Evolutionary conservation across 495 filamentous ascomycete genomes (phyloP), one percentile per base, ranked within the genome.

Genomic region (Penicillium odoratum): DNA sequence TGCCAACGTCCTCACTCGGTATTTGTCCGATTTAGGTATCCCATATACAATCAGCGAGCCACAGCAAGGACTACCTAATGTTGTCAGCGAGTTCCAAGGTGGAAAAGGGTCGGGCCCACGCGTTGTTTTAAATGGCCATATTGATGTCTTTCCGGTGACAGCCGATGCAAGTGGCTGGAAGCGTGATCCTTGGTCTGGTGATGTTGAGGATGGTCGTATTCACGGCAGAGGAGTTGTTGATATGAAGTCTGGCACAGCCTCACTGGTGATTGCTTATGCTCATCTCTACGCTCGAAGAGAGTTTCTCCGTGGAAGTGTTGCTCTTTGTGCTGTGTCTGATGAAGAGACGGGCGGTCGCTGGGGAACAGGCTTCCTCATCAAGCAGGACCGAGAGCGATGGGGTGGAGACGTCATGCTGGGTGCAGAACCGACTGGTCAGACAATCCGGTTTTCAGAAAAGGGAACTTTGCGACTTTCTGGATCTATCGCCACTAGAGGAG

Each of bases 381-480:
- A 38, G 26, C 7, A 56, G 18, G 53, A 56, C 16, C 42, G 31
- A 7, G 9, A 9, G 29, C 29, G 53, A 38, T 56, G 53, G 53
- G 53, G 45, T 31, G 55, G 47, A 30, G 55, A 57, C 51, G 55
- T 57, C 33, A 57, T 51, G 47, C 34, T 57, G 11, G 48, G 53
- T 33, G 45, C 53, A 8, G 53, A 56, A 30, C 53, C 53, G 15
- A 25, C 44, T 47, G 53, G 53, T 9, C 53, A 56, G 7, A 56
- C 53, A 10, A 36, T 56, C 8, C 53, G 53, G 8, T 56, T 56
- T 48, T 49, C 53, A 3, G 53, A 56, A 56, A 56, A 36, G 11
- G 53, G 53, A 10, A 56, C 53, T 3, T 56, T 56, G 53, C 38
- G 53, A 15, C 16, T 56, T 7, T 56, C 53, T 9, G 53, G 53